Percentiles rank a stretch among this genome's conserved stretches.
phyloP scores from a whole-genome alignment of 1,139 yeast species.

The Hansenula sp. region DNA sequence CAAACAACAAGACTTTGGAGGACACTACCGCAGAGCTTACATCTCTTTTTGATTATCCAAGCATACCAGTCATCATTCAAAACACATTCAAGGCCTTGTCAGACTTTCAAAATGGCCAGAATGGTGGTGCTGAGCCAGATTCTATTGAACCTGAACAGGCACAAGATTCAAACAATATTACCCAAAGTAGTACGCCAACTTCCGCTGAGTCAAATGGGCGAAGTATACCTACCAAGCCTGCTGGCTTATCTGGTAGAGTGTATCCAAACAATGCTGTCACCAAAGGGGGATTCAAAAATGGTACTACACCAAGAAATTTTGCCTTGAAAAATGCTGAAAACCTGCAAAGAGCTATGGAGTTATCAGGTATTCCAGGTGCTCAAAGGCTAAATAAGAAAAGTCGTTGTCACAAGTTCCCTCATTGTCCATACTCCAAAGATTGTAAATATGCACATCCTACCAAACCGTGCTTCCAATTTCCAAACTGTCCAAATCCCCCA shows the following conservation, averaged over 20 bases:
- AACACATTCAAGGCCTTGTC: conserved; percentile 55
- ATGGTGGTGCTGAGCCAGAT: conserved; percentile 14
- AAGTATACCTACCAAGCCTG: conserved; percentile 20
- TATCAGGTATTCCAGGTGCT: conserved; percentile 16
- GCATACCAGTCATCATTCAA: conserved; percentile 43
- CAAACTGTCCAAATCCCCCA: conserved; percentile 73
- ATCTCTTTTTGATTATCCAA: conserved; percentile 61
- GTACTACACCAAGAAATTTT: conserved; percentile 12
- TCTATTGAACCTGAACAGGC: conserved; percentile 1
- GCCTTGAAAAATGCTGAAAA: conserved; percentile 21
- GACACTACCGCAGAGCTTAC: conserved; percentile 66
- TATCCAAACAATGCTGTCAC: conserved; percentile 8
- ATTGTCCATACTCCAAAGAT: conserved; percentile 57
- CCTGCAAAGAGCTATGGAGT: conserved; percentile 21
- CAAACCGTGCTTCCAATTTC: conserved; percentile 68
- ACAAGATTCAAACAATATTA: conserved; percentile 1
- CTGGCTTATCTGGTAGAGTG: conserved; percentile 12
- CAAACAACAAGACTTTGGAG: conserved; percentile 61
- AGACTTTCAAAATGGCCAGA: conserved; percentile 33
- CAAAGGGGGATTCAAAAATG: conserved; percentile 22
- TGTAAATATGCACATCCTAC: conserved; percentile 82
- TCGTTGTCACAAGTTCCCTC: conserved; percentile 77
- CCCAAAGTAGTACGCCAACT: not conserved
- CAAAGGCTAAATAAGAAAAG: conserved; percentile 42
- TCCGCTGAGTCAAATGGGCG: conserved; percentile 1